Conservation (phyloP, 306 rosid species). For the Senna siamea region DNA sequence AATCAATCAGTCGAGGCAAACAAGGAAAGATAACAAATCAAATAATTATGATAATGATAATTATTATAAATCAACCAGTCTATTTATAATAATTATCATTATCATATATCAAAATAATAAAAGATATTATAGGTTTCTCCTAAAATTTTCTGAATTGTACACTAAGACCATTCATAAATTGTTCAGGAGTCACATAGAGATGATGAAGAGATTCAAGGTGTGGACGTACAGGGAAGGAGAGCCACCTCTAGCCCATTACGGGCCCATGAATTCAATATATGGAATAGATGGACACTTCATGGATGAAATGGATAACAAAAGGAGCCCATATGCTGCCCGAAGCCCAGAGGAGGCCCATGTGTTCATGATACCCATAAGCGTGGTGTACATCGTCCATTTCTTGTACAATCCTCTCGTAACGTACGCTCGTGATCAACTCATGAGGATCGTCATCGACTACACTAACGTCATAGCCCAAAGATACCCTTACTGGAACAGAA, state of each 20-base stretch:
- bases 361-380: constrained; percentile 64
- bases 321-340: constrained; percentile 56
- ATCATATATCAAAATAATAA: too few species aligned
- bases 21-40: neutral
- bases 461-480: constrained; percentile 45
- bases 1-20: neutral
- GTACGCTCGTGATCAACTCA: constrained; percentile 48
- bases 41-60: too few species aligned
- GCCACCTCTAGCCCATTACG: constrained; percentile 59
- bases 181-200: constrained; percentile 76
- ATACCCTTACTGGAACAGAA: constrained; percentile 72
- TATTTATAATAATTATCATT: too few species aligned
- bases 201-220: constrained; percentile 72
- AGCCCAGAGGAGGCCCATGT: constrained; percentile 71
- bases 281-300: constrained; percentile 75
- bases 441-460: constrained; percentile 56
- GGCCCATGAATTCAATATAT: constrained; percentile 66
- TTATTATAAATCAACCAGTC: too few species aligned
- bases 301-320: constrained; percentile 51
- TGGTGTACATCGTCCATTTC: constrained; percentile 48
- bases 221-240: constrained; percentile 87
- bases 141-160: too few species aligned
- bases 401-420: constrained; percentile 55
- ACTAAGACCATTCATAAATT: neutral
- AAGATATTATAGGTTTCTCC: too few species aligned